Evolutionary conservation across 495 filamentous ascomycete species (phyloP), one percentile per base, ranked within the genome.

Genomic region (Xanthoparmelia taractica): DNA sequence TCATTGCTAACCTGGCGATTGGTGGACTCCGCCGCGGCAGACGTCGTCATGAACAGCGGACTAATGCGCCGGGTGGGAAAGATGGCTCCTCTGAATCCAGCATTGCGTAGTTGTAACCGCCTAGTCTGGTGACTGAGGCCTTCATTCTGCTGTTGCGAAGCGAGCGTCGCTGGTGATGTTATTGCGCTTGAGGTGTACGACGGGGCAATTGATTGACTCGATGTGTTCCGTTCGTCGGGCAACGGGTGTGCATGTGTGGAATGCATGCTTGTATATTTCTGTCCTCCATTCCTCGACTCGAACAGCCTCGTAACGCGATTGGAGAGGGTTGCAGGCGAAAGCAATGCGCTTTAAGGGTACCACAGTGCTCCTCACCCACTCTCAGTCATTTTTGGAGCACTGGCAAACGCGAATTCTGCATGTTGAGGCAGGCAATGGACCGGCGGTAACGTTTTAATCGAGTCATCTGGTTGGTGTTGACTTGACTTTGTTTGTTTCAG

Each of bases 71-170:
- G 59, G 58, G 59, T 63, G 13, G 72, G 67, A 17, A 73, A 60
- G n/a, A 55, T 45, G 17, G 67, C 60, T 36, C 63, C 73, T 41
- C 68, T 67, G 58, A 75, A 75, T 8, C 73, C 73, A 50, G 71
- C 70, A 68, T 75, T 71, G 58, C 73, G 72, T 36, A 74, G 58
- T 55, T 73, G 69, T 34, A 75, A 63, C 25, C 69, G 69, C 52
- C 72, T 65, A 40, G 66, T 69, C 58, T 73, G 73, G 8, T 67
- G 66, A 59, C 64, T 68, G 52, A 70, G 54, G 56, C 27, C 34
- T 11, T 67, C 65, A 29, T 67, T 48, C 48, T 57, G 48, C 18
- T 37, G 64, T 47, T 37, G 43, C 27, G 56, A 57, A 47, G 45
- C 33, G n/a, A 56, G 47, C 13, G 41, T 63, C 20, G 63, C 34